Evolutionary conservation across 2,329 filamentous ascomycete genomes (phyloP).

Genomic region (Zymoseptoria ardabiliae): DNA sequence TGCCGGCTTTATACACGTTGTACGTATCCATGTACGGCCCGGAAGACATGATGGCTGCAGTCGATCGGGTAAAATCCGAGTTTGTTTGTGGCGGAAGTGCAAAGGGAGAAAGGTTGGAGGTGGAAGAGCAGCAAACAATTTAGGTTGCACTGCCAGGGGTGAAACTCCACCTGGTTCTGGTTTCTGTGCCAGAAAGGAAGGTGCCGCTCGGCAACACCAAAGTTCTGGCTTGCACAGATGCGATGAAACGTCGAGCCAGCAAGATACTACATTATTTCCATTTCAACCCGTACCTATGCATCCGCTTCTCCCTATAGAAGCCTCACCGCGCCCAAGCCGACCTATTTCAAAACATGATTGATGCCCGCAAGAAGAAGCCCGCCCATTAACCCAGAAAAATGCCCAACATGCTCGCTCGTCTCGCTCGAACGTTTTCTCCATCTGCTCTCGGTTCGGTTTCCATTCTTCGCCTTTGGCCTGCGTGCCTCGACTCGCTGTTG

Average conservation of each 20-base stretch:
- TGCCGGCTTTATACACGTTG: conserved; percentile 7
- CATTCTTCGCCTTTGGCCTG: not conserved
- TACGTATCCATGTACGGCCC: not conserved
- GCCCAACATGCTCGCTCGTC: not conserved
- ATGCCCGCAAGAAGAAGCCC: not conserved
- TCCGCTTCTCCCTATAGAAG: not conserved
- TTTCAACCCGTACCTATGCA: not conserved
- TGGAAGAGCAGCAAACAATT: not conserved
- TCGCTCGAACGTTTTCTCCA: not conserved
- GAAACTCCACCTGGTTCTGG: not conserved
- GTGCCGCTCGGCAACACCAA: no score
- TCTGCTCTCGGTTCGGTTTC: not conserved
- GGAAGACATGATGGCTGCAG: not conserved
- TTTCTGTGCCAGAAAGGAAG: not conserved
- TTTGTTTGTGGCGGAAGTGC: not conserved
- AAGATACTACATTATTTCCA: not conserved
- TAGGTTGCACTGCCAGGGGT: not conserved
- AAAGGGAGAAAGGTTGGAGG: not conserved
- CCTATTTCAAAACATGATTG: not conserved
- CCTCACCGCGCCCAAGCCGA: not conserved
- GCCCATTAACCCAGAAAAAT: not conserved
- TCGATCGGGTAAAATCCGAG: no score
- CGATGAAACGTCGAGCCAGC: not conserved
- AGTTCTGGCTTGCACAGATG: no score
- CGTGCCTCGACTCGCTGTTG: not conserved